Base-by-base conservation (phyloP, 2,329 filamentous ascomycete species). In the Xylariaceae sp. region DNA sequence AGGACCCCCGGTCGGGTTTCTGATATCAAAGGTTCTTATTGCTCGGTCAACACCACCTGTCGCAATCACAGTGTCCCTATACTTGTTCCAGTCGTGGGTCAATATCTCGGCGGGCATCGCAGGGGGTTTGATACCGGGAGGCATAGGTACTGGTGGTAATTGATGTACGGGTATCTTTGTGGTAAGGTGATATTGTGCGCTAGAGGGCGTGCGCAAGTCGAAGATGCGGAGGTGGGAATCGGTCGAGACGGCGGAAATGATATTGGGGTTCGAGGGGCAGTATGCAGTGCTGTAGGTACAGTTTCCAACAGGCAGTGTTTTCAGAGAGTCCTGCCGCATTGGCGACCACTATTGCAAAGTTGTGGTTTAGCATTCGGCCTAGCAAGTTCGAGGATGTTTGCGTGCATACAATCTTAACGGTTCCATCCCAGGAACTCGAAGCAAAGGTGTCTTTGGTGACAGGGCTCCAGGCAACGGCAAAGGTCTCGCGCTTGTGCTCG, bases 21-120 rank as follows among this genome's bases (percentile, higher is more conserved):
- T 80, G 41, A 96, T 85, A 68, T 99, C 94, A 63, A 97, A 97
- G 0, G 88, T 94, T 42, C 94, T 84, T 53, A 99, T 85, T 15
- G 86, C 73, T 47, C 88, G 81, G 68, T 99, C 94, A 3, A 97
- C 94, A 47, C 94, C 92, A 1, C 83, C 94, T 0, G 90, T 90
- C 0, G 94, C 94, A 47, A 99, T 75, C 22, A 96, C 76, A 0
- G 84, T 86, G 58, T 90, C 83, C 36, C 87, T 82, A 71, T 99
- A 99, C 71, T 99, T 99, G 74, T 99, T 99, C 94, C 94, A 99
- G 69, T 99, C 94, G 70, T 97, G 94, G 0, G 91, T 96, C 31
- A 99, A 79, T 35, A 89, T 83, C 74, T 99, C 94, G 10, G 83
- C 78, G 0, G 90, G 90, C n/a, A 82, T 70, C 32, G 71, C 65